Conservation (phyloP, 2,329 filamentous ascomycete species). For the Taxawa tesnikishii region DNA sequence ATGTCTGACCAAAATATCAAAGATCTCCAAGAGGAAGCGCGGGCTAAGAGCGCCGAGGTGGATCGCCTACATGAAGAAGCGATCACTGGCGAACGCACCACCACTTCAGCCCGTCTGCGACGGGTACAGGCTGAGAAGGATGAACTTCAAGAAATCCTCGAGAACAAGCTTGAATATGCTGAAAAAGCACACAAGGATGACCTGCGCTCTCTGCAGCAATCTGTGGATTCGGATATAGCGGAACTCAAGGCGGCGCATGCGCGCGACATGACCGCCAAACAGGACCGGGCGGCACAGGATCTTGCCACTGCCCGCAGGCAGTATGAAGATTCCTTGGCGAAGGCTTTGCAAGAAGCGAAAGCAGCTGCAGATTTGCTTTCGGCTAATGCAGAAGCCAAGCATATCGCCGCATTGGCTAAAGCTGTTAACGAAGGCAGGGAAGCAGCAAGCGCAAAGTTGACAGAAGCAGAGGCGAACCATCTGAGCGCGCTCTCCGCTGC, state of each 20-base stretch:
- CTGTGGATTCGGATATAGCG: too few species aligned
- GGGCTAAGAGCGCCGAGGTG: conserved; percentile 7
- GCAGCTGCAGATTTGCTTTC: neutral
- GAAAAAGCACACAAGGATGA: too few species aligned
- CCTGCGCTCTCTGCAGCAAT: too few species aligned
- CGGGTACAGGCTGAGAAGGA: too few species aligned
- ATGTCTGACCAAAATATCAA: conserved; percentile 1
- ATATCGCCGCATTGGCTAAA: neutral
- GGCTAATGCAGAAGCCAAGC: neutral
- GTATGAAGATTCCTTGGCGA: neutral
- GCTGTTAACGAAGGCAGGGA: neutral
- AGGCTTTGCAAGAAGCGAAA: neutral
- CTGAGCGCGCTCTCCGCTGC: conserved; percentile 10
- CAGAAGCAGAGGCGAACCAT: neutral
- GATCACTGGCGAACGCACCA: neutral
- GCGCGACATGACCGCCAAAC: neutral
- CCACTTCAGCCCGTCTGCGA: neutral
- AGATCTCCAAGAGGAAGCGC: conserved; percentile 9
- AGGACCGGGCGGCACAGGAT: neutral
- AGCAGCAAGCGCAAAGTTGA: neutral
- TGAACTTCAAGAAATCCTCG: too few species aligned
- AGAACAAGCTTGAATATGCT: too few species aligned
- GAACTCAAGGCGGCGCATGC: too few species aligned
- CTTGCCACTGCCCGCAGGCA: neutral
- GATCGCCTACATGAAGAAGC: conserved; percentile 9